Evolutionary conservation across 768 basidiomycete genomes (phyloP), one percentile per base, ranked within the genome.

Genomic region (Amanita phalloides): DNA sequence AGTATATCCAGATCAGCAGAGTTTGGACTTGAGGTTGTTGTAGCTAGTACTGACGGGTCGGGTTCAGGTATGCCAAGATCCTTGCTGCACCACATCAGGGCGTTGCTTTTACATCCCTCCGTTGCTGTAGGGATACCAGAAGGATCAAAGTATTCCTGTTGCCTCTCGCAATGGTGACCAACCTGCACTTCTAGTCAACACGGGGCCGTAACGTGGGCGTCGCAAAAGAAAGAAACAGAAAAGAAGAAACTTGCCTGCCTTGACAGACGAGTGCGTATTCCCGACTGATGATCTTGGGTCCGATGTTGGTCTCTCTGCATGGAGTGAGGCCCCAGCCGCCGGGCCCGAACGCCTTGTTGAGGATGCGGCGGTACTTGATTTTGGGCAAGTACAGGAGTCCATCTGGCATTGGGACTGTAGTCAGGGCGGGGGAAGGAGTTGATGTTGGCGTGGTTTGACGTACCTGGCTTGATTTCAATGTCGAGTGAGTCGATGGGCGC

Each of bases 311-410:
- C 67, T 95, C 90, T 42, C 87, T 84, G 11, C 95, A 77, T 1
- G 95, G 95, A 10, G 94, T 94, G 42, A 97, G 78, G 9, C 95
- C 95, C 95, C 95, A 97, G 4, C 85, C 93, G 6, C 95, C 95
- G 17, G 95, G 95, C 9, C 95, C 93, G 60, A 98, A 97, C 0
- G 95, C 92, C 58, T 76, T 82, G 71, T 97, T 97, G 44, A 97
- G 68, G 32, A 90, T 82, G 21, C 95, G 79, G 14, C 95, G 79
- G 61, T 97, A 98, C 63, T 96, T 95, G 61, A 97, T 98, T 67
- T 97, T 95, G 17, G 95, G 95, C 6, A 98, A 81, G 67, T 97
- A 98, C 9, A 96, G 69, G 38, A 98, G 73, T 4, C 95, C 95
- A 58, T 97, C 95, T n/a, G n/a, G 30, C 7, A 8, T 30, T 30